Conservation (phyloP, 805 yeast genomes). For the Henningerozyma blattae region DNA sequence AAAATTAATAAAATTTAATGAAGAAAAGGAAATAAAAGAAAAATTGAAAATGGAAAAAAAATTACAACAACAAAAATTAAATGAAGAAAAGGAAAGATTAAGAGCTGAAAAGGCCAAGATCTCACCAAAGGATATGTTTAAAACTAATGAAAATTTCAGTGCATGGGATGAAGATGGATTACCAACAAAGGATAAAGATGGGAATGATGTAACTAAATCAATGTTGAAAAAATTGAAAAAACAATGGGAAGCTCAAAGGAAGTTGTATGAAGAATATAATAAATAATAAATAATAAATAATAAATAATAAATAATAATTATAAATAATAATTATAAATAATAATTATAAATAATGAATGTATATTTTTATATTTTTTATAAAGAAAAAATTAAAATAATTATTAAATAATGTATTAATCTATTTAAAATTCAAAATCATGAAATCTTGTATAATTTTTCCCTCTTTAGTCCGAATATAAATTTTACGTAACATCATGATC, state of each 20-base stretch:
- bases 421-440: no score
- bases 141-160: conserved; percentile 39
- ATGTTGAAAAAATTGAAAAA: conserved; percentile 72
- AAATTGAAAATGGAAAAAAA: conserved; percentile 28
- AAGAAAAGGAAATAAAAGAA: conserved; percentile 41
- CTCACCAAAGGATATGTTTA: conserved; percentile 65
- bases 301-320: no score
- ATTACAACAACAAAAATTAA: conserved; percentile 40
- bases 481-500: no score
- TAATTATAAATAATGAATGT: conserved; percentile 7
- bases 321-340: no score
- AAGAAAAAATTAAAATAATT: not conserved
- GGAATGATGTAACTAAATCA: conserved; percentile 79
- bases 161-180: conserved; percentile 82
- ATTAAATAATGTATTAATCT: not conserved
- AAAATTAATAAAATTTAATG: conserved; percentile 45
- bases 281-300: no score
- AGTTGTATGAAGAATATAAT: conserved; percentile 67
- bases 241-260: conserved; percentile 68
- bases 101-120: conserved; percentile 54
- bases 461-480: no score
- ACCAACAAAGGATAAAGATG: conserved; percentile 64
- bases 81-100: conserved; percentile 53
- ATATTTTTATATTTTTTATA: not conserved
- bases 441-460: no score